phyloP scores from a whole-genome alignment of 83 land plant genomes.

The Diphasiastrum complanatum region DNA sequence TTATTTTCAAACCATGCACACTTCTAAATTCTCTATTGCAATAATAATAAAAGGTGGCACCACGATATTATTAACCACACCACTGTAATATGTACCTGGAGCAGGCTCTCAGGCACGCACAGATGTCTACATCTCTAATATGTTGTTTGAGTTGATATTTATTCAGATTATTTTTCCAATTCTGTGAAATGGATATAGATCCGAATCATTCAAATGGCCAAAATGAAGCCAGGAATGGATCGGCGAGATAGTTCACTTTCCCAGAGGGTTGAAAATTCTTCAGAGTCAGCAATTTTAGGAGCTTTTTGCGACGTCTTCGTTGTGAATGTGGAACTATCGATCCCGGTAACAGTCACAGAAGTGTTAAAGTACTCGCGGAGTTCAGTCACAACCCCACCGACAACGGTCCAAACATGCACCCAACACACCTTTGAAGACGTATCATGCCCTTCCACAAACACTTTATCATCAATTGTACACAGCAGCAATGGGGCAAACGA shows the following conservation, averaged over 20 bases:
- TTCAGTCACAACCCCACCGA: background rate
- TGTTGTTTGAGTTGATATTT: too few species aligned
- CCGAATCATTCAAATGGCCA: background rate
- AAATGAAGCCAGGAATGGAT: background rate
- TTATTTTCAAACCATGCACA: too few species aligned
- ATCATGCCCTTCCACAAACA: background rate
- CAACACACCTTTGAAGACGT: background rate
- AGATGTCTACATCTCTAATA: too few species aligned
- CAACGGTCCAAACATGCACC: constrained; percentile 8
- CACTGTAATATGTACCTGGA: too few species aligned
- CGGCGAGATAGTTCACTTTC: background rate
- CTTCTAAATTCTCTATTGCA: too few species aligned
- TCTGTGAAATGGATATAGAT: too few species aligned
- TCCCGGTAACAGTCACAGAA: constrained; percentile 9
- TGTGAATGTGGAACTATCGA: background rate
- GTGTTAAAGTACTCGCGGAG: constrained; percentile 16
- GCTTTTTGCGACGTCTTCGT: too few species aligned
- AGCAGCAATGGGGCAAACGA: background rate
- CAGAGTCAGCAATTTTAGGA: background rate
- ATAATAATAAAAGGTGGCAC: too few species aligned
- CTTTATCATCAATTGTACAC: background rate
- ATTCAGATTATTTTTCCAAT: too few species aligned
- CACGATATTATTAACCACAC: too few species aligned
- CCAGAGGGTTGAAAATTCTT: background rate
- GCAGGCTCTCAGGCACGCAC: too few species aligned